Evolutionary conservation across 148 eudicot species (phyloP).

Genomic region (Silene uniflora): DNA sequence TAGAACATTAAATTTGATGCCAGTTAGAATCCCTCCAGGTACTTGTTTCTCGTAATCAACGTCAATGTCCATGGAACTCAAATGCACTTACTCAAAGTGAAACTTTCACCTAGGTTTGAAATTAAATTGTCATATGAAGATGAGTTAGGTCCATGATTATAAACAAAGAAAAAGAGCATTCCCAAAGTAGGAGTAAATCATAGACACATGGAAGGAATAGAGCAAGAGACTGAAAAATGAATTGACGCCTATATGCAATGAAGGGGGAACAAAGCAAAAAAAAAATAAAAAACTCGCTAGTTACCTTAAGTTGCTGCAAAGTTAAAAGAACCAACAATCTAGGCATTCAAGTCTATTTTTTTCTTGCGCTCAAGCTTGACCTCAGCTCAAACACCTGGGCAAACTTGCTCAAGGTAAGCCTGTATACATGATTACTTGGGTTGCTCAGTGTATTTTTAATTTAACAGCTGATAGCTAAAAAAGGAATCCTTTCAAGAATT

Average conservation of each 20-base stretch:
- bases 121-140: background rate
- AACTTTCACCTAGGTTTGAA: conserved; percentile 11
- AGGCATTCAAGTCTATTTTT: background rate
- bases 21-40: conserved; percentile 49
- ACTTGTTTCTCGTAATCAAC: conserved; percentile 42
- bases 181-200: background rate
- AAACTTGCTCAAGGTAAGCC: background rate
- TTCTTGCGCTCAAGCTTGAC: conserved; percentile 4
- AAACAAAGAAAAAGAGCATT: background rate
- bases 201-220: background rate
- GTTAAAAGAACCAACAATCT: conserved; percentile 5
- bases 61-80: conserved; percentile 50
- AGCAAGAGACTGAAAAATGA: background rate
- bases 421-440: conserved; percentile 5
- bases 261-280: background rate
- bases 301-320: conserved; percentile 20
- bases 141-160: background rate
- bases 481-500: background rate
- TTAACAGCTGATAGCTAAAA: background rate
- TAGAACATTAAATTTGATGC: conserved; percentile 52
- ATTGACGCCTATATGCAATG: background rate
- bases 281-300: too few species aligned
- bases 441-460: background rate
- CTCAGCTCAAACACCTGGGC: conserved; percentile 13
- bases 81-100: conserved; percentile 17